phyloP scores from a whole-genome alignment of 2,329 filamentous ascomycete genomes.

The Raffaelea albimanens region DNA sequence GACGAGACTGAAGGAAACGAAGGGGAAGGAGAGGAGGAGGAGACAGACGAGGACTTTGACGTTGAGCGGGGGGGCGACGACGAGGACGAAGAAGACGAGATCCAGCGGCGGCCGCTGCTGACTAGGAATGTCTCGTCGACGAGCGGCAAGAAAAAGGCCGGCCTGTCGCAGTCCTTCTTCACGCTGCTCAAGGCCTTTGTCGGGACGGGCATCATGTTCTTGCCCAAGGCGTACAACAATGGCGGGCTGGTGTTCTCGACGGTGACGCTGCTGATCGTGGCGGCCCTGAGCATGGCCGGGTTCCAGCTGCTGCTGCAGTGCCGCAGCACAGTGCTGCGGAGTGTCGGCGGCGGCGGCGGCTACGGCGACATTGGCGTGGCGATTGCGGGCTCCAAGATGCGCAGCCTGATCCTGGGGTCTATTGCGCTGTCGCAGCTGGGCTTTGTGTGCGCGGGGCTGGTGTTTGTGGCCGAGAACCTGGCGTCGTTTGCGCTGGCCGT shows the following conservation, averaged over 20 bases:
- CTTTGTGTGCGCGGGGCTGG: conserved; percentile 68
- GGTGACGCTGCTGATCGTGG: conserved; percentile 55
- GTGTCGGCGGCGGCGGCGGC: conserved; percentile 50
- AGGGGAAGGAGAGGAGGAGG: conserved; percentile 11
- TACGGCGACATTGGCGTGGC: conserved; percentile 65
- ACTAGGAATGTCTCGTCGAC: conserved; percentile 7
- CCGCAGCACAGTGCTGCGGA: conserved; percentile 43
- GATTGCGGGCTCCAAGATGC: conserved; percentile 54
- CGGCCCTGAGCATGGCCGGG: conserved; percentile 57
- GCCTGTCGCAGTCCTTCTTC: conserved; percentile 66
- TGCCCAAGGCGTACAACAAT: conserved; percentile 71
- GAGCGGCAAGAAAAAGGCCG: conserved; percentile 44
- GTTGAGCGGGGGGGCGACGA: neutral
- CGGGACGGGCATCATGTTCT: conserved; percentile 73
- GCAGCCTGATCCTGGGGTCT: conserved; percentile 56
- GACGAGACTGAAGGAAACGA: conserved; percentile 29
- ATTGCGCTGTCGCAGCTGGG: conserved; percentile 68
- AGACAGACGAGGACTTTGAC: too few relatives aligned
- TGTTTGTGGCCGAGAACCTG: conserved; percentile 69
- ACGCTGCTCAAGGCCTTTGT: conserved; percentile 71
- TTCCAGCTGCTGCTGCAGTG: conserved; percentile 65
- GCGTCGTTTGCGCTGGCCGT: conserved; percentile 58
- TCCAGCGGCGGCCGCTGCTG: conserved; percentile 1
- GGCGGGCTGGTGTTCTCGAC: conserved; percentile 69
- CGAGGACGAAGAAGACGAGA: conserved; percentile 23